Evolutionary conservation across 805 yeast species (phyloP).

Genomic region (Wickerhamomyces mucosus): DNA sequence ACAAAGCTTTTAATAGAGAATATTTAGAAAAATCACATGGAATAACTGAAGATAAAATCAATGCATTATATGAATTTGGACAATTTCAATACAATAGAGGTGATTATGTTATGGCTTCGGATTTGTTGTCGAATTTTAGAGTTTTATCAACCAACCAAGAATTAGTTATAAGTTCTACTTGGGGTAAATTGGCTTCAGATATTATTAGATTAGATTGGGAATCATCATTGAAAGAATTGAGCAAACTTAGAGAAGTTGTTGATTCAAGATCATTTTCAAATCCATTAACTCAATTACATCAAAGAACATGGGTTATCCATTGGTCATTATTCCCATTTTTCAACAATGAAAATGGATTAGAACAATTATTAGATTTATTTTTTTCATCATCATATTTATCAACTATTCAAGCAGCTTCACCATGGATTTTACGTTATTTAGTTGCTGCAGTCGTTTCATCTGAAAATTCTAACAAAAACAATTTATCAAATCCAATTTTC

Average conservation of each 20-base stretch:
- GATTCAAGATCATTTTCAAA: constrained; percentile 45
- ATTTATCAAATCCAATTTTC: constrained; percentile 24
- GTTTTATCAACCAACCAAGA: constrained; percentile 43
- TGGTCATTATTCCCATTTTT: constrained; percentile 60
- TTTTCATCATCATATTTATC: constrained; percentile 51
- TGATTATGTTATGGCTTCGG: constrained; percentile 50
- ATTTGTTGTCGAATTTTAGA: constrained; percentile 47
- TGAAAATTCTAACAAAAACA: constrained; percentile 20
- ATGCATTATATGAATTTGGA: constrained; percentile 47
- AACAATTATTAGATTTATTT: constrained; percentile 45
- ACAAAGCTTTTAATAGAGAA: constrained; percentile 42
- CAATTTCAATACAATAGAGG: constrained; percentile 57
- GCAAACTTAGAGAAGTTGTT: constrained; percentile 45
- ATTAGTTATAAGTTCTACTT: constrained; percentile 44
- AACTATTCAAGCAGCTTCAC: constrained; percentile 62
- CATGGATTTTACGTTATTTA: constrained; percentile 61
- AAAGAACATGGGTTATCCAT: constrained; percentile 61
- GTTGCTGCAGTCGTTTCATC: constrained; percentile 48
- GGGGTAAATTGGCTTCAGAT: constrained; percentile 62
- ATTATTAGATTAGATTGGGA: constrained; percentile 45
- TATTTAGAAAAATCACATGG: constrained; percentile 34
- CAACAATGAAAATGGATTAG: constrained; percentile 41
- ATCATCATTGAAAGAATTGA: constrained; percentile 42
- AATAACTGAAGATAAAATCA: constrained; percentile 38
- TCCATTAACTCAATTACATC: constrained; percentile 49